These are phyloP conservation scores for Apiotrichum domesticum DNA, from an alignment of 1,284 basidiomycete species.

Conservation along the genomic window DNA sequence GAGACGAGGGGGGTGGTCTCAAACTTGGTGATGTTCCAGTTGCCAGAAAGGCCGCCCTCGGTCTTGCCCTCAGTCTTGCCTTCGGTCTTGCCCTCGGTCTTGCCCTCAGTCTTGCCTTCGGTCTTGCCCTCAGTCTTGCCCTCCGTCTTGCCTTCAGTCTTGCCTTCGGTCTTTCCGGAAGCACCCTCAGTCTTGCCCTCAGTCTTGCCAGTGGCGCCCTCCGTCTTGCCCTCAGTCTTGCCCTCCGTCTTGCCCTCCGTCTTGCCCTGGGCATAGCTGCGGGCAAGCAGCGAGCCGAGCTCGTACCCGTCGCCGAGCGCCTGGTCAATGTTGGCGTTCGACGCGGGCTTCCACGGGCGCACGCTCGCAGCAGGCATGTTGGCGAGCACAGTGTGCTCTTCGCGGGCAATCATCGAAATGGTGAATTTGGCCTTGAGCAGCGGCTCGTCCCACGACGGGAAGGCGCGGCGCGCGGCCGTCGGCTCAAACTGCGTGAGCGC, in stretches of 20 bases:
- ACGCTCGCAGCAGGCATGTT: constrained; percentile 76
- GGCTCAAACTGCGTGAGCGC: constrained; percentile 77
- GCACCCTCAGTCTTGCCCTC: constrained; percentile 24
- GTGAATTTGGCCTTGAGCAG: constrained; percentile 80
- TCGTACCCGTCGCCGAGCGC: constrained; percentile 39
- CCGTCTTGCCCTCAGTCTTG: constrained; percentile 44
- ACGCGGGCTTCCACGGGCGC: constrained; percentile 42
- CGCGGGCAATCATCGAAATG: constrained; percentile 75
- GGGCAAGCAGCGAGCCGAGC: constrained; percentile 42
- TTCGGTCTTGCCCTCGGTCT: constrained; percentile 22
- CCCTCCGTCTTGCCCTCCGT: constrained; percentile 43
- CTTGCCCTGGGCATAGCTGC: constrained; percentile 25
- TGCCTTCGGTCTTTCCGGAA: constrained; percentile 42
- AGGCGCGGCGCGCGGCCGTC: constrained; percentile 73
- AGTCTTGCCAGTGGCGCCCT: constrained; percentile 43
- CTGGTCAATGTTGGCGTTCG: constrained; percentile 30
- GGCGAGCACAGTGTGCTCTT: constrained; percentile 59
- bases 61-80: constrained; percentile 41
- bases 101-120: constrained; percentile 43
- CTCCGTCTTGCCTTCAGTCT: constrained; percentile 27
- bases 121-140: constrained; percentile 40
- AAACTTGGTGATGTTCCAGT: constrained; percentile 76
- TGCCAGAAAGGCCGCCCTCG: constrained; percentile 24
- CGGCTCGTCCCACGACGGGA: constrained; percentile 89
- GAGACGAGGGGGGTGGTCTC: constrained; percentile 75